phyloP scores from a whole-genome alignment of 2,329 filamentous ascomycete genomes.

The Herpotrichia juniperi region DNA sequence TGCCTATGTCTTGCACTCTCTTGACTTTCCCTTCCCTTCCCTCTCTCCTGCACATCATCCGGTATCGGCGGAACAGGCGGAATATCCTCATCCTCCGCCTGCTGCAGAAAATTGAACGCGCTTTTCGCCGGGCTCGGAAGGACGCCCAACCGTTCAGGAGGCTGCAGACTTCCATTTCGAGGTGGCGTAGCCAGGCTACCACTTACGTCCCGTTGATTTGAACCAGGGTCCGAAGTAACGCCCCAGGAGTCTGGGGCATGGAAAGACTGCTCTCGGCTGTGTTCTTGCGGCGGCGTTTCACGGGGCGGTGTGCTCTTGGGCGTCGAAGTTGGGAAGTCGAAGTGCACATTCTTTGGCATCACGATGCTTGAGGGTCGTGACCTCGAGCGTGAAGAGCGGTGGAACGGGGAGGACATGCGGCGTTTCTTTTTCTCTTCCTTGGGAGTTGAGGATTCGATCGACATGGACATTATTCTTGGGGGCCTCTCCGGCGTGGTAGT shows the following conservation, averaged over 20 bases:
- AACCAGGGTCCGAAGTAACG: constrained; percentile 12
- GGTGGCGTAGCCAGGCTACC: constrained; percentile 9
- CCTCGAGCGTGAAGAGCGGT: constrained; percentile 38
- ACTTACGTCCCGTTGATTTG: not conserved
- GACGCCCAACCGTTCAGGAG: constrained; percentile 27
- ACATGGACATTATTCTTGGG: constrained; percentile 9
- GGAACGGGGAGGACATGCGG: constrained; percentile 42
- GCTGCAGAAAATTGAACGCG: constrained; percentile 26
- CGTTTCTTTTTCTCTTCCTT: constrained; percentile 34
- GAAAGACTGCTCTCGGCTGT: constrained; percentile 34
- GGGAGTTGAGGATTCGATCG: constrained; percentile 14
- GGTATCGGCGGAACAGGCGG: constrained; percentile 40
- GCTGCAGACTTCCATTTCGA: constrained; percentile 2
- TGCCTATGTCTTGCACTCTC: constrained; percentile 13
- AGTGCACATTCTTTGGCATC: constrained; percentile 25
- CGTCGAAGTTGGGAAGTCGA: constrained; percentile 21
- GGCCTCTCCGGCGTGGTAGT: constrained; percentile 17
- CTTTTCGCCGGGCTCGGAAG: constrained; percentile 39
- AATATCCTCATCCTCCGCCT: constrained; percentile 24
- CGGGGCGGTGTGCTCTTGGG: constrained; percentile 28
- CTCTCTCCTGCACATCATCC: constrained; percentile 17
- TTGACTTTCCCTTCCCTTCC: constrained; percentile 15
- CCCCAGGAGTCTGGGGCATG: constrained; percentile 38
- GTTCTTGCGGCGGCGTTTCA: constrained; percentile 24
- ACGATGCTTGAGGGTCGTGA: constrained; percentile 37